phyloP scores from a whole-genome alignment of 345 rosid species.

The Abelmoschus esculentus region DNA sequence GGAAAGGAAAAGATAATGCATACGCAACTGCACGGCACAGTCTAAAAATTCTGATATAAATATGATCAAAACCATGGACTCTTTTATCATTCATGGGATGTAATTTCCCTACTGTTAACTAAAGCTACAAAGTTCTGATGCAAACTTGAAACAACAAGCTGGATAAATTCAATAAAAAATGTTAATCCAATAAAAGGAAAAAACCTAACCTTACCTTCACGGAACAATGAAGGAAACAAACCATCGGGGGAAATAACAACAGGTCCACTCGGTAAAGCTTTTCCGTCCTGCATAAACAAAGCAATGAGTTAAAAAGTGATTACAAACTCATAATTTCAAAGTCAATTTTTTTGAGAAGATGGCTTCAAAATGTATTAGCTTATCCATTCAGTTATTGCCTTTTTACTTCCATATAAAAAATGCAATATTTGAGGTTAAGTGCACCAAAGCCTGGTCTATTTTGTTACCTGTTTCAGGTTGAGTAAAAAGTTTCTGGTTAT shows the following conservation, averaged over 20 bases:
- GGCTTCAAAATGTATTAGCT: no score
- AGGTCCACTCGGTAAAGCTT: conserved; percentile 79
- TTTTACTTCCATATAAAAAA: no score
- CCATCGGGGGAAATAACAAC: conserved; percentile 94
- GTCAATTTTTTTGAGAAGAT: not conserved
- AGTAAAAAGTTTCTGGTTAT: conserved; percentile 67
- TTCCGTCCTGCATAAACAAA: conserved; percentile 62
- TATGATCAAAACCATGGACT: not conserved
- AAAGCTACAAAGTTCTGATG: not conserved
- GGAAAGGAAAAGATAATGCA: not conserved
- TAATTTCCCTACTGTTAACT: not conserved
- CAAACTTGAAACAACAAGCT: not conserved
- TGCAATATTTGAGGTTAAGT: not conserved
- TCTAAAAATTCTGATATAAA: not conserved
- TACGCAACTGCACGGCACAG: not conserved
- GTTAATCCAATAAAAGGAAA: not conserved
- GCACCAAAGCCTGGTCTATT: not conserved
- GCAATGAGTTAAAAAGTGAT: not conserved
- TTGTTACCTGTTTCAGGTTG: conserved; percentile 74
- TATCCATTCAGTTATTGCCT: no score
- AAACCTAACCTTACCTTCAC: conserved; percentile 54
- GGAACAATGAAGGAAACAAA: conserved; percentile 74
- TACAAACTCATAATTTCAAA: not conserved
- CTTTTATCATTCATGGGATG: not conserved
- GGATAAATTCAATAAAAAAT: not conserved